Base-by-base conservation (phyloP, 768 basidiomycete genomes). In the Obba rivulosa region DNA sequence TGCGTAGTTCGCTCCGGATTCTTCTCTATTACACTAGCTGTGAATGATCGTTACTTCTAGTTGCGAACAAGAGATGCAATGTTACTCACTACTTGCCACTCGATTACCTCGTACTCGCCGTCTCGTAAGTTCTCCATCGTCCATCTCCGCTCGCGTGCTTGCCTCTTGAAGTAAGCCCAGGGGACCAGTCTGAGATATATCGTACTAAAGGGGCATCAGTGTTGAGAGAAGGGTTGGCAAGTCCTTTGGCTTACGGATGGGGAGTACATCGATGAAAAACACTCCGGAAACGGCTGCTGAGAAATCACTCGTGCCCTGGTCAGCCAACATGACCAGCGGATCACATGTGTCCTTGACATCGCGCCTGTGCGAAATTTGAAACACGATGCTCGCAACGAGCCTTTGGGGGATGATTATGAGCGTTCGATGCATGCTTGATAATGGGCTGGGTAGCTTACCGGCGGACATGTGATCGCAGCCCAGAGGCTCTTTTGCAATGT, bases 181-280 rank as follows among this genome's bases (percentile, higher is more conserved):
- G 58, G 24, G 55, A 50, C 56, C 58, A 59, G 1, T 43, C 35
- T 0, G 56, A 53, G 1, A 59, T 42, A 34, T 55, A 42, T 13
- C 48, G 48, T 17, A 59, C 44, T 46, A 39, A 13, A 8, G 41
- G 9, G 4, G 9, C 20, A 24, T 18, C 10, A 46, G 44, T 13
- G 25, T 14, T 18, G 28, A 25, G 17, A 42, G 16, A 36, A 31
- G 10, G 4, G 22, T n/a, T 18, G 24, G n/a, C n/a, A 25, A 11
- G 13, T 5, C 5, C 5, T 31, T 13, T 31, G 4, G 38, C 45
- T 45, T 18, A 63, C 63, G 46, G 17, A 56, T 43, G 2, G 69
- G 69, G 10, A 69, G 46, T 0, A 59, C 34, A 40, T 69, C 66
- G 11, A 68, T 63, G 9, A 63, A 51, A 45, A 57, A 65, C 7